phyloP scores from a whole-genome alignment of 139 green algal species.

The Coelastrella sp. region DNA sequence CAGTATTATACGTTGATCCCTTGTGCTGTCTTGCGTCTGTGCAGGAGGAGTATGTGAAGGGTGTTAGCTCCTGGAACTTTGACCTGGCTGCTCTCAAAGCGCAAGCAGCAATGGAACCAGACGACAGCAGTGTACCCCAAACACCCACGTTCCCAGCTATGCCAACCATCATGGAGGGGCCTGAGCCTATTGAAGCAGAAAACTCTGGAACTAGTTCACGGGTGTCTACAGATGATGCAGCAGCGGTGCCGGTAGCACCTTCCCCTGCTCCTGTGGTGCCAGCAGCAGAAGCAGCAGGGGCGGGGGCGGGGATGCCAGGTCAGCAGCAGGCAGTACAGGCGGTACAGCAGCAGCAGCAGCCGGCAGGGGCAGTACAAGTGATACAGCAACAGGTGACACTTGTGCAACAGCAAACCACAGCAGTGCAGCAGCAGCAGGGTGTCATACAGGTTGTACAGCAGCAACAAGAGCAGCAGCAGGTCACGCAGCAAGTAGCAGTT shows the following conservation, averaged over 20 bases:
- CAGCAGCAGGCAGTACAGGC: not conserved
- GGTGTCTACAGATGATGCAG: slow-evolving; percentile 11
- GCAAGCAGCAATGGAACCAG: slow-evolving; percentile 75
- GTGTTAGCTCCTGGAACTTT: slow-evolving; percentile 95
- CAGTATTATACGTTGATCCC: no score
- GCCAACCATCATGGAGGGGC: slow-evolving; percentile 59
- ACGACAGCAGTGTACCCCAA: slow-evolving; percentile 40
- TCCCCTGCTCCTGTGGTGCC: no score
- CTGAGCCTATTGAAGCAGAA: slow-evolving; percentile 44
- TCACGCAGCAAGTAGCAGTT: slow-evolving; percentile 10
- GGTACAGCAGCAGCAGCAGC: slow-evolving; percentile 11
- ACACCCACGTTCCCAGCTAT: slow-evolving; percentile 35
- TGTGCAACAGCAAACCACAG: not conserved
- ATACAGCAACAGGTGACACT: not conserved
- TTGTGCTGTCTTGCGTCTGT: not conserved
- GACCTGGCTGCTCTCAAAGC: slow-evolving; percentile 90
- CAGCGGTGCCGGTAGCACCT: not conserved
- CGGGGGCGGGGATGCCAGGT: not conserved
- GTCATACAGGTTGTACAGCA: not conserved
- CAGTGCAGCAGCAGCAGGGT: not conserved
- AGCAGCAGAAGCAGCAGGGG: not conserved
- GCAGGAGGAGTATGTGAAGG: slow-evolving; percentile 89
- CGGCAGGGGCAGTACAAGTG: not conserved
- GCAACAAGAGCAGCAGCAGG: not conserved
- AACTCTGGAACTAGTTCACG: not conserved